Conservation (phyloP, 2,329 filamentous ascomycete species). For the Cladosporium oxysporum region DNA sequence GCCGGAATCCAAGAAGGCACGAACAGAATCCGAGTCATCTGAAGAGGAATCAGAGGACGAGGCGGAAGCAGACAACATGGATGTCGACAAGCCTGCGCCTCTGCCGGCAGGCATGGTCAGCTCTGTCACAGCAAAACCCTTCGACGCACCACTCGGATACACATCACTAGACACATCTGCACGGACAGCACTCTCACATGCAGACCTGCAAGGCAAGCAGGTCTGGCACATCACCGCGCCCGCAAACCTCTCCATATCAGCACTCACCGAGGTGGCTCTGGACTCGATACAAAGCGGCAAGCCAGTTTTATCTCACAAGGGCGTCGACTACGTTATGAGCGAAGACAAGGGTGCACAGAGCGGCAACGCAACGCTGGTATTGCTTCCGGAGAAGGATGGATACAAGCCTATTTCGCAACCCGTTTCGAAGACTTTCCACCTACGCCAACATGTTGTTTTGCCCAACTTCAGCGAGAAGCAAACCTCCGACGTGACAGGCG, state of each 20-base stretch:
- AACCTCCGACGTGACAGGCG: constrained; percentile 44
- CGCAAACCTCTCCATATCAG: constrained; percentile 66
- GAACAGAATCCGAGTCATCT: constrained; percentile 17
- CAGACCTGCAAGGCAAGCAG: constrained; percentile 67
- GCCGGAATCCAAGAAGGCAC: constrained; percentile 19
- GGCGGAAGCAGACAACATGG: constrained; percentile 15
- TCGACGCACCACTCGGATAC: constrained; percentile 48
- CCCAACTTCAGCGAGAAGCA: constrained; percentile 44
- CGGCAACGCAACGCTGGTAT: constrained; percentile 23
- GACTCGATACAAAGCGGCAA: constrained; percentile 56
- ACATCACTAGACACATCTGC: constrained; percentile 46
- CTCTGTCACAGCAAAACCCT: constrained; percentile 29
- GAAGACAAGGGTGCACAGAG: constrained; percentile 23
- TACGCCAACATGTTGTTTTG: constrained; percentile 64
- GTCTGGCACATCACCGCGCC: constrained; percentile 80
- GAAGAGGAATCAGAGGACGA: constrained; percentile 14
- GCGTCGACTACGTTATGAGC: constrained; percentile 56
- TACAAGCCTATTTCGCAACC: constrained; percentile 43
- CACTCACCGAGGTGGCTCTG: constrained; percentile 66
- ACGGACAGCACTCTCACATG: constrained; percentile 46
- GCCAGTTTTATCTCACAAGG: constrained; percentile 62
- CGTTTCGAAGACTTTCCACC: constrained; percentile 63
- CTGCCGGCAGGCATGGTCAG: constrained; percentile 13
- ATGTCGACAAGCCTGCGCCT: constrained; percentile 19
- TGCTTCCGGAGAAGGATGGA: constrained; percentile 30